Base-by-base conservation (phyloP, 78 protist genomes). In the slime mould (Dictyostelium discoideum) region DNA sequence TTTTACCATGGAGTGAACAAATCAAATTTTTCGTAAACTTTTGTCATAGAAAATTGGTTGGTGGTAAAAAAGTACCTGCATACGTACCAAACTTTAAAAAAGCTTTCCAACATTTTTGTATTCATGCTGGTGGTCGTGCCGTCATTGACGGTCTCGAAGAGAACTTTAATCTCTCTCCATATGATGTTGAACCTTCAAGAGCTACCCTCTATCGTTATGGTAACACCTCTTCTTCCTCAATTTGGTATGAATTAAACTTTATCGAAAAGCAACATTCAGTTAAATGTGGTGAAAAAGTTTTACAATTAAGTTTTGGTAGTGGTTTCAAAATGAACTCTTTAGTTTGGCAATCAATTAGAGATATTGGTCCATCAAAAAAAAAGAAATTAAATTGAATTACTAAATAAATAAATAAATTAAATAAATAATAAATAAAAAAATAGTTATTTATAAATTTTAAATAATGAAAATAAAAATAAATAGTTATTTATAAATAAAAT, bases 121-220 rank as follows among this genome's bases (percentile, higher is more conserved):
- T 97, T 79, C 98, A 98, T 88, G 97, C 98, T 20, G 98, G 98
- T 63, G 98, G 98, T 85, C 97, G 98, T 74, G 98, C 98, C 24
- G 97, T 98, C 24, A 96, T 98, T 44, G 98, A 98, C 73, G 93
- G 95, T 72, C 90, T 97, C 24, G 98, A 98, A 72, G 78, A 96
- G 22, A 86, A 96, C 80, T 89, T 98, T 48, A 73, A 86, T 11
- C 89, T 98, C 83, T 5, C 89, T 10, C 69, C 84, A 63, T 57
- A 96, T 16, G 97, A 98, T 72, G 92, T 88, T 3, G 96, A 84
- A 74, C 98, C 98, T 40, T 97, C 98, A n/a, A 96, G 98, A 67
- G 97, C 98, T 37, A 93, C 98, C 14, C 97, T 96, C 67, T 86
- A 97, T 77, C 72, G 98, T 50, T 97, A 92, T 26, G 98, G 98